Base-by-base conservation (phyloP, 1,139 yeast genomes). In the Saccharomyces uvarum region DNA sequence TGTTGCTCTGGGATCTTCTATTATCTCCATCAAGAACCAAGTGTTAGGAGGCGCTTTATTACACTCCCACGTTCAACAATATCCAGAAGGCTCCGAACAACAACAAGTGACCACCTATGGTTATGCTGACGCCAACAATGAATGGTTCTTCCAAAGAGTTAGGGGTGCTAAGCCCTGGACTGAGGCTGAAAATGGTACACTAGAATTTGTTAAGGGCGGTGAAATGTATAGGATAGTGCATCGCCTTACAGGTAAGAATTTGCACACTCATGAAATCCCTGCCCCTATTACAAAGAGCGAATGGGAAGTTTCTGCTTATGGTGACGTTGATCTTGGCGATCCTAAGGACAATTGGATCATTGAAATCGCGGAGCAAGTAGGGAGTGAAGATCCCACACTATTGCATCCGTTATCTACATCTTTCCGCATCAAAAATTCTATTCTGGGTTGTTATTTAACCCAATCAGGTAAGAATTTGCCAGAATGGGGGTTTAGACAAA, bases 401-500 rank as follows among this genome's bases (percentile, higher is more conserved):
- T 73, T 95, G 56, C 99, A 93, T 73, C 96, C 98, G 48, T 79
- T 95, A 70, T 85, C 97, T 47, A 76, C 96, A 5, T 83, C 95
- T 1, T 79, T 95, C 75, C 84, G 99, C 71, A 78, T 95, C 63
- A 83, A 77, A 62, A 84, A 83, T 67, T 78, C 78, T 59, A 79
- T 73, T 42, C 69, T 88, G 70, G 85, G 86, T 57, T 95, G 99
- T 75, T 93, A 93, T 72, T 78, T 95, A 65, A 86, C 89, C 60
- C 91, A 89, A 54, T 79, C 95, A 52, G 97, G 97, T 60, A 75
- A 75, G 62, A 72, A 78, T 53, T 80, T 91, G 63, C 99, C 99
- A 49, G 89, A 83, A 56, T 95, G 99, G 99, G 99, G 99, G 60
- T 95, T 90, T 82, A 85, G 95, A 75, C 99, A 95, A 76, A 93